Evolutionary conservation across 1,284 basidiomycete genomes (phyloP).

Genomic region (Schizophyllum amplum): DNA sequence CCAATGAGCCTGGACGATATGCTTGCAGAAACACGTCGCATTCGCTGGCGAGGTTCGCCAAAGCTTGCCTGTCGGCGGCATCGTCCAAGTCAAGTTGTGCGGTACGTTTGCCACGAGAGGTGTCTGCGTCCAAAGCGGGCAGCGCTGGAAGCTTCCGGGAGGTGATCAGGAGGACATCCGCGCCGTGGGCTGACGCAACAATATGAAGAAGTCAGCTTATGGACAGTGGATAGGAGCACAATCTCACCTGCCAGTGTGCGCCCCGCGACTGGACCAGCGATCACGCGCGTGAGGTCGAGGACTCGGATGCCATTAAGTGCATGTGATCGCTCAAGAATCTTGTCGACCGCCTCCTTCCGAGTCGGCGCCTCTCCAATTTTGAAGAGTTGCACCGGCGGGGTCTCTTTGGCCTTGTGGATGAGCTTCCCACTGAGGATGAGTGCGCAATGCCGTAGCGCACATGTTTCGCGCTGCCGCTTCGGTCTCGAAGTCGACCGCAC

Average conservation of each 20-base stretch:
- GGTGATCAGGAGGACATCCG: constrained; percentile 52
- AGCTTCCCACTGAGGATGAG: constrained; percentile 41
- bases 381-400: constrained; percentile 34
- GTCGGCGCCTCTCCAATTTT: constrained; percentile 43
- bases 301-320: constrained; percentile 46
- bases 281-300: constrained; percentile 49
- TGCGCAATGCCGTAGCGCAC: constrained; percentile 46
- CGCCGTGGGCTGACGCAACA: constrained; percentile 42
- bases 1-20: constrained; percentile 51
- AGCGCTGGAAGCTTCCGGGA: constrained; percentile 48
- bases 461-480: constrained; percentile 37
- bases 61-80: constrained; percentile 22
- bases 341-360: constrained; percentile 14
- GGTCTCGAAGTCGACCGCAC: constrained; percentile 43
- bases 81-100: constrained; percentile 49
- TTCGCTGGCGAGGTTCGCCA: constrained; percentile 31
- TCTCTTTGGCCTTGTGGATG: constrained; percentile 38
- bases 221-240: background rate
- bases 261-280: constrained; percentile 52
- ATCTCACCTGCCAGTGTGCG: constrained; percentile 44
- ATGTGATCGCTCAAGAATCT: constrained; percentile 8
- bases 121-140: constrained; percentile 50
- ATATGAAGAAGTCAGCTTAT: background rate
- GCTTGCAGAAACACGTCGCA: constrained; percentile 62
- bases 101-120: constrained; percentile 59